phyloP scores from a whole-genome alignment of 768 basidiomycete species.

The Phylloporus rhodoxanthus region DNA sequence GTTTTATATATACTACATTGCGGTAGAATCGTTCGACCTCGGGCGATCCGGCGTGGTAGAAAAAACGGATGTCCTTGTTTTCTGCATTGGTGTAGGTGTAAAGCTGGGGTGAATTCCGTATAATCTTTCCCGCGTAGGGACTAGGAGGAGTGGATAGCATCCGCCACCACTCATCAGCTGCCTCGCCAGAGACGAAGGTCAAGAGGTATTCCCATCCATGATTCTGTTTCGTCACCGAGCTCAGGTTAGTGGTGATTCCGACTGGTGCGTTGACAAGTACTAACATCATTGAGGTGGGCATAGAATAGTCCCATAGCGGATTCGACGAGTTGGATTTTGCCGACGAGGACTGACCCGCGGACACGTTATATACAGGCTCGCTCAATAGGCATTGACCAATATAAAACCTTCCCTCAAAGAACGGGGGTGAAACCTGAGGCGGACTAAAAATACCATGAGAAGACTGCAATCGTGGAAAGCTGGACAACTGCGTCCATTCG shows the following conservation, averaged over 20 bases:
- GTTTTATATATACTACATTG: background rate
- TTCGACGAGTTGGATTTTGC: background rate
- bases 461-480: background rate
- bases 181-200: background rate
- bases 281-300: background rate
- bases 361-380: background rate
- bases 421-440: background rate
- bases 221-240: background rate
- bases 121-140: background rate
- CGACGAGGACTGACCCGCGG: background rate
- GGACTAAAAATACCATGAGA: background rate
- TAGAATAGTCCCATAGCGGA: background rate
- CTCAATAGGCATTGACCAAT: too few relatives aligned
- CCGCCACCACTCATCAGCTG: background rate
- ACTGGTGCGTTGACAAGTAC: background rate
- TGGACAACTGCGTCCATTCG: background rate
- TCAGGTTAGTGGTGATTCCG: background rate
- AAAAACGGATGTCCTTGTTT: background rate
- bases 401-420: too few relatives aligned
- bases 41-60: background rate
- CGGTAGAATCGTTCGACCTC: background rate
- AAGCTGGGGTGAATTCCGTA: background rate
- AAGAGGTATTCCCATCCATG: background rate
- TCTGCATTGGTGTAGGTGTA: background rate
- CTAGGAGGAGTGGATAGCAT: background rate